phyloP scores from a whole-genome alignment of 352 stramenopile genomes.

The Globisporangium heterothallicum region DNA sequence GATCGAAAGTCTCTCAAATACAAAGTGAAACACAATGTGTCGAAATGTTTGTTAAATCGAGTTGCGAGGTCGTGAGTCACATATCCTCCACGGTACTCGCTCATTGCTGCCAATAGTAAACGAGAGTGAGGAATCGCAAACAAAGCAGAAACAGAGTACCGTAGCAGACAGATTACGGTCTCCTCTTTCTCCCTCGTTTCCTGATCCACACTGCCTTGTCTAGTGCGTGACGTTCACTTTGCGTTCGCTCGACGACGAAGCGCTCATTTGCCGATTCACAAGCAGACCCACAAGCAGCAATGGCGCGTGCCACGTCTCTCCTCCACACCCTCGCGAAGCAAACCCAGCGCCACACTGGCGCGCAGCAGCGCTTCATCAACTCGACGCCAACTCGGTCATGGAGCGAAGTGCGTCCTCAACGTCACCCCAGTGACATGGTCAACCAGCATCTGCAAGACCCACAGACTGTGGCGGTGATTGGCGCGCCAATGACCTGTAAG shows the following conservation, averaged over 20 bases:
- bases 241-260: conserved; percentile 3
- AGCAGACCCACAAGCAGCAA: background rate
- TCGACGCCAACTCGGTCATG: conserved; percentile 41
- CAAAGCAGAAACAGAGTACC: background rate
- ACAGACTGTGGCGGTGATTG: conserved; percentile 75
- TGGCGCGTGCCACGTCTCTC: background rate
- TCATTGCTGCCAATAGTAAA: too few relatives aligned
- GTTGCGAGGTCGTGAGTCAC: background rate
- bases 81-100: background rate
- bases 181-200: background rate
- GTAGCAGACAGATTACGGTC: background rate
- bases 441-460: conserved; percentile 53
- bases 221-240: conserved; percentile 1
- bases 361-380: conserved; percentile 37
- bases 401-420: conserved; percentile 59
- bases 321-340: background rate
- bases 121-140: background rate
- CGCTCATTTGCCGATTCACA: background rate
- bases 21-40: background rate
- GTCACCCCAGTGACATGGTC: conserved; percentile 42
- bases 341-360: conserved; percentile 4
- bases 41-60: too few relatives aligned
- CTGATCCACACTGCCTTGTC: too few relatives aligned
- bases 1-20: conserved; percentile 10
- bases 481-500: conserved; percentile 85